Conservation (phyloP, 208 protist species). For the Leishmania tropica region DNA sequence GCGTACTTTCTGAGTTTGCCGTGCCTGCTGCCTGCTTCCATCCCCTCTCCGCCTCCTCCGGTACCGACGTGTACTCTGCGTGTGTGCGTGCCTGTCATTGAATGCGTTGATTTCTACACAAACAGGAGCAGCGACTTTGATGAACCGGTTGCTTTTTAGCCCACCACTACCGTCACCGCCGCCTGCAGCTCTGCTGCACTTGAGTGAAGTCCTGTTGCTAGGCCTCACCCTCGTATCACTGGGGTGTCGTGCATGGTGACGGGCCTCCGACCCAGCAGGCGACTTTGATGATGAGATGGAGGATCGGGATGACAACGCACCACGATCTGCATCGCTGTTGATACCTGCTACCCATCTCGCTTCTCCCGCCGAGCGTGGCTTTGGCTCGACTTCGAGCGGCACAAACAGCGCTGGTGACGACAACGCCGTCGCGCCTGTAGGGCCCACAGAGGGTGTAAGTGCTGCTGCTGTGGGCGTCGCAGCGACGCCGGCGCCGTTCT, state of each 20-base stretch:
- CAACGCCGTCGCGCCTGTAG: not conserved
- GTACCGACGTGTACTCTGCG: not conserved
- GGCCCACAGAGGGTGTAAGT: not conserved
- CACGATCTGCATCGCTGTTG: not conserved
- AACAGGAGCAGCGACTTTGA: not conserved
- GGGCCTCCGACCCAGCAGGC: not conserved
- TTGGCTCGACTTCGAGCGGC: not conserved
- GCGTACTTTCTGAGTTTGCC: not conserved
- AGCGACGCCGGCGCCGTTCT: not conserved
- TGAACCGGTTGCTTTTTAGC: not conserved
- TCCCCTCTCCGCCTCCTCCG: not conserved
- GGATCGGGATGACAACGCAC: not conserved
- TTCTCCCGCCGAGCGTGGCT: not conserved
- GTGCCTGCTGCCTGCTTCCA: not conserved
- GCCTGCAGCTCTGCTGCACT: not conserved
- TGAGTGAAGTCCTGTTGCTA: slow-evolving; percentile 18
- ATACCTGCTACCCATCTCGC: not conserved
- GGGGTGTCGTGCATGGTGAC: slow-evolving; percentile 11
- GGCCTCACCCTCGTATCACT: slow-evolving; percentile 17
- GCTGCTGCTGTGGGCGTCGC: not conserved
- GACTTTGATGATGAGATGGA: not conserved
- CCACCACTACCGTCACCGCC: not conserved
- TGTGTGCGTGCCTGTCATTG: not conserved
- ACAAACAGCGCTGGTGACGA: slow-evolving; percentile 2
- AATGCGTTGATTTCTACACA: not conserved